Evolutionary conservation across 306 rosid genomes (phyloP), one percentile per base, ranked within the genome.

Genomic region (Lathyrus aphaca): DNA sequence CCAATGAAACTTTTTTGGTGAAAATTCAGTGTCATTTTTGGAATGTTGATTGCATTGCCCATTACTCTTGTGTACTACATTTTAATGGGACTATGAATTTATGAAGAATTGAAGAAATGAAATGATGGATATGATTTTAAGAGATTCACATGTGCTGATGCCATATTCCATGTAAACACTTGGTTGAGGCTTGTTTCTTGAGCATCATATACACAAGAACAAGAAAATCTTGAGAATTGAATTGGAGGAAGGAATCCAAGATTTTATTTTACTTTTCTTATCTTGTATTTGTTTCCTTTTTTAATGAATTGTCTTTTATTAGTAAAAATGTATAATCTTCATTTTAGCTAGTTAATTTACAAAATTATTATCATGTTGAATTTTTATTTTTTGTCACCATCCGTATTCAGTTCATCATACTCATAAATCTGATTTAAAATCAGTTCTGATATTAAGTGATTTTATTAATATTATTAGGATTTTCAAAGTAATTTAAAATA

Each of bases 1-100:
- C 73, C 65, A 77, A 62, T 63, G 72, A 25, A 66, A 2, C 44
- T 44, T 8, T 19, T 77, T 18, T 46, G 53, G 9, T 35, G 40
- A 23, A 8, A 42, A 72, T 81, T 87, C 90, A 94, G 98, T 10
- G 98, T 94, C 51, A 94, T 94, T 68, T 90, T 94, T 69, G 98
- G 98, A 65, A 94, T 90, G 97, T 60, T 94, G 77, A 19, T 94
- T 66, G 98, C 98, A 2, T 82, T 94, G 85, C 97, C 98, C 74
- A 90, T 94, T 35, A 90, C 97, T 29, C 89, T 90, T n/a, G 90
- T 90, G 59, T 94, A 90, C 92, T 94, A 90, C 91, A 88, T 94
- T 57, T 87, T 93, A 62, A 57, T 93, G 86, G 98, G 97, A 74
- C 48, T 93, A 73, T 92, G 83, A 89, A 61, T 69, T 25, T 25